phyloP scores from a whole-genome alignment of 2,329 filamentous ascomycete species.

The Neofusicoccum umdonicola region DNA sequence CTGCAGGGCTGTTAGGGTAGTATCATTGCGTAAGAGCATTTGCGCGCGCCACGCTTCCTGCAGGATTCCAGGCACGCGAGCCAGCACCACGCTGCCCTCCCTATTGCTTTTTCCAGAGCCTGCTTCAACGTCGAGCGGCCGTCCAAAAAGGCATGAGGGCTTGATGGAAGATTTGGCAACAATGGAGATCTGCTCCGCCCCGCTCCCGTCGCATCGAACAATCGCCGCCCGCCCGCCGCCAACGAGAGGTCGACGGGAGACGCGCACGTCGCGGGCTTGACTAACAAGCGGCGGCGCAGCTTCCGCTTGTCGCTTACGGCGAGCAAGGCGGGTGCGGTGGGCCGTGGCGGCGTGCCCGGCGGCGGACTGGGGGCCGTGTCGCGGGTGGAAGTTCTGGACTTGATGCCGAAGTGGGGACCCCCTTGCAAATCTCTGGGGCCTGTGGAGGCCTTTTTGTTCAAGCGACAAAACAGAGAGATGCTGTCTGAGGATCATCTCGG shows the following conservation, averaged over 20 bases:
- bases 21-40: neutral
- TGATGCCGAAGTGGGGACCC: neutral
- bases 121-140: neutral
- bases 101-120: neutral
- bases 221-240: too few relatives aligned
- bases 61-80: neutral
- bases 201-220: neutral
- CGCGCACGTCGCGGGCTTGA: neutral
- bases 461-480: too few relatives aligned
- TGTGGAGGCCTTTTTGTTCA: too few relatives aligned
- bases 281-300: neutral
- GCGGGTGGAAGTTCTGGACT: neutral
- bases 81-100: neutral
- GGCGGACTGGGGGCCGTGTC: neutral
- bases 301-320: slow-evolving; percentile 11
- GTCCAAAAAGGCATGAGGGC: neutral
- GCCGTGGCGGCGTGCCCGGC: neutral
- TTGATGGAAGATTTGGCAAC: neutral
- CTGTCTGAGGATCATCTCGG: neutral
- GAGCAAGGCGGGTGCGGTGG: neutral
- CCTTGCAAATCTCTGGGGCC: neutral
- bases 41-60: neutral
- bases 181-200: neutral
- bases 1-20: neutral
- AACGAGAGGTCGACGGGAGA: neutral